A percentile compares a stretch with the other conserved stretches of the same genome.
Conservation (phyloP, 208 protist species). For the Leishmania tropica region DNA sequence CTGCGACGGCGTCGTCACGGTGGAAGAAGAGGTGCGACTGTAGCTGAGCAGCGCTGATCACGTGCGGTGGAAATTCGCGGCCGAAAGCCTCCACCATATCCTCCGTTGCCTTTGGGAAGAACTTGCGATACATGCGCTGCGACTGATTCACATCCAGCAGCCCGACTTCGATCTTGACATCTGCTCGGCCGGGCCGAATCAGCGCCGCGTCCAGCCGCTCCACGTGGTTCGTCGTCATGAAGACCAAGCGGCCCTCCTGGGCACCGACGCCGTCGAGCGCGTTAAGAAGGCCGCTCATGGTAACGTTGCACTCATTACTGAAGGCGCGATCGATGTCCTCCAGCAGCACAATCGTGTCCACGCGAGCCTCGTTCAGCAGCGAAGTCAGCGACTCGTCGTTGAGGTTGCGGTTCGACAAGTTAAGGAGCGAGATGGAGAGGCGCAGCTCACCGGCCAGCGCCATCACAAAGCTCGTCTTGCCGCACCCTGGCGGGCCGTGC, state of each 20-base stretch:
- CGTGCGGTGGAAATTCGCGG: slow-evolving; percentile 34
- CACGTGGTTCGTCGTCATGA: slow-evolving; percentile 98
- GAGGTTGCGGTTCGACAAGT: slow-evolving; percentile 83
- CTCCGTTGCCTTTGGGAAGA: slow-evolving; percentile 65
- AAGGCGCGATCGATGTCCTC: slow-evolving; percentile 97
- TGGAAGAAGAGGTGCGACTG: slow-evolving; percentile 95
- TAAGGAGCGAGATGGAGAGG: slow-evolving; percentile 95
- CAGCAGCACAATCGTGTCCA: slow-evolving; percentile 91
- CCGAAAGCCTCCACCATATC: slow-evolving; percentile 47
- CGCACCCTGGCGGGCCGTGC: slow-evolving; percentile 95
- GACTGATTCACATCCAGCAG: slow-evolving; percentile 71
- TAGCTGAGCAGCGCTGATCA: slow-evolving; percentile 88
- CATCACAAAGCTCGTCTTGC: slow-evolving; percentile 94
- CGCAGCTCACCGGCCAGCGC: slow-evolving; percentile 92
- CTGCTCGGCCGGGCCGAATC: slow-evolving; percentile 94
- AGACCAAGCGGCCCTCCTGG: slow-evolving; percentile 95
- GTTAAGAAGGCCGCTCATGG: slow-evolving; percentile 96
- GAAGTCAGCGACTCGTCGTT: slow-evolving; percentile 88
- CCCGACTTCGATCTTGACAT: slow-evolving; percentile 92
- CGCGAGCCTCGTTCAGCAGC: slow-evolving; percentile 87
- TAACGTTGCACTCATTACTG: slow-evolving; percentile 82
- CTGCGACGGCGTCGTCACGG: slow-evolving; percentile 63
- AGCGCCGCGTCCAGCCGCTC: slow-evolving; percentile 94
- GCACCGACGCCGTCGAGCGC: slow-evolving; percentile 95
- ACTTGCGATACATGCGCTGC: slow-evolving; percentile 84